Base-by-base conservation (phyloP, 345 rosid species). In the Heritiera littoralis region DNA sequence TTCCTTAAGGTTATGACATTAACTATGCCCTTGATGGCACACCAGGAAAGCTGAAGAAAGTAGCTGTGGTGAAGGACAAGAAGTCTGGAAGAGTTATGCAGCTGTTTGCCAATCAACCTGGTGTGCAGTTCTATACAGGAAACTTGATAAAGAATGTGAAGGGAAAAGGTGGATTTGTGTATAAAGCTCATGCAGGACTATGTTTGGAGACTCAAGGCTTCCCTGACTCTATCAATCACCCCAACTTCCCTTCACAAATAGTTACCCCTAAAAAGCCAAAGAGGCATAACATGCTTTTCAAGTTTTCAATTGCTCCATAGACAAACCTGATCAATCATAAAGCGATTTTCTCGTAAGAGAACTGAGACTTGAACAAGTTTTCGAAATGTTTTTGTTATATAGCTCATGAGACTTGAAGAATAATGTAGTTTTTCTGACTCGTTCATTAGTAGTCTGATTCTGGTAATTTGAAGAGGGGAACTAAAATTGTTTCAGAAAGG, bases 201-300 rank as follows among this genome's bases (percentile, higher is more conserved):
- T 85, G 90, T 76, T 81, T 91, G 84, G 92, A 94, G 92, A 92
- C 97, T 58, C 98, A 88, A 77, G 98, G 92, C 1, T 94, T 94
- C 35, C 99, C 97, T 0, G 94, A 92, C 81, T 81, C 95, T 0
- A 97, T 96, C 20, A 91, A 96, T 76, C 91, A 91, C 18, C 87
- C 81, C 3, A 85, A 87, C 72, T 96, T 96, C 61, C 99, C 97
- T n/a, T 85, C 91, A 1, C 95, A 91, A 88, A 86, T 90, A 76
- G 88, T 96, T 54, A 77, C 82, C 43, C 94, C 92, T 2, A 88
- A 90, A 3, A 84, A 88, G 65, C 80, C 63, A 43, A 90, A 96
- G 46, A 43, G 75, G 79, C 94, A 92, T 85, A 72, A 87, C 55
- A 94, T 96, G 94, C 59, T 92, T 49, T 94, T 74, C 59, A 87